These are phyloP conservation scores for Phaseolus coccineus DNA, from an alignment of 331 rosid genomes.

Conservation along the genomic window DNA sequence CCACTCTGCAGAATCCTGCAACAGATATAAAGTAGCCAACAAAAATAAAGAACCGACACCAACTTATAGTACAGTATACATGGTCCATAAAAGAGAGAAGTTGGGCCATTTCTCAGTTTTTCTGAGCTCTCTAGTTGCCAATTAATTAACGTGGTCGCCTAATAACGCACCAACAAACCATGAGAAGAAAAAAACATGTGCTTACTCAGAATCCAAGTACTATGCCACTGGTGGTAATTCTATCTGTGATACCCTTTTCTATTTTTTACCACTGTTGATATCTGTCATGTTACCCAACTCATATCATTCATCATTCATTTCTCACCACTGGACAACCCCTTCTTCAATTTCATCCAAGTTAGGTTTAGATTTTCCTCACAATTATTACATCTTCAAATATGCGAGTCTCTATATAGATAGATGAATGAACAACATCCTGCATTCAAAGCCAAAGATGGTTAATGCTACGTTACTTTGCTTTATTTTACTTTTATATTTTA, in stretches of 20 bases:
- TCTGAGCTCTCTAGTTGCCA: background rate
- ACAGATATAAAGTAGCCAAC: conserved; percentile 69
- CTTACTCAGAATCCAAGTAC: background rate
- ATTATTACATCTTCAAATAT: too few species aligned
- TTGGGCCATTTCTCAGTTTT: conserved; percentile 40
- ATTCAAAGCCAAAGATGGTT: too few species aligned
- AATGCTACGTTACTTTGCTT: too few species aligned
- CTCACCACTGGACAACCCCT: background rate
- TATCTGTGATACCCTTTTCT: background rate
- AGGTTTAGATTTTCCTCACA: background rate
- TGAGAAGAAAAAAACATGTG: background rate
- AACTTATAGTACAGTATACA: conserved; percentile 51
- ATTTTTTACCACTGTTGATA: background rate
- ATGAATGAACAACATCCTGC: too few species aligned
- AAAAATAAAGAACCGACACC: conserved; percentile 75
- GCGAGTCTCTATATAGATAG: too few species aligned
- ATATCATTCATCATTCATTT: background rate
- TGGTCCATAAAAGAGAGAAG: conserved; percentile 70
- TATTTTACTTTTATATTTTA: too few species aligned
- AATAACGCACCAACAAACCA: background rate
- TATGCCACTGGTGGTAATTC: background rate
- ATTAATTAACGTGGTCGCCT: conserved; percentile 24
- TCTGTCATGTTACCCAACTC: background rate
- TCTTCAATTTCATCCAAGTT: background rate
- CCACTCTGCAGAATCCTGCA: conserved; percentile 67